These are phyloP conservation scores for Linnemannia schmuckeri DNA, from an alignment of 192 early-diverging fungal species.

Conservation along the genomic window DNA sequence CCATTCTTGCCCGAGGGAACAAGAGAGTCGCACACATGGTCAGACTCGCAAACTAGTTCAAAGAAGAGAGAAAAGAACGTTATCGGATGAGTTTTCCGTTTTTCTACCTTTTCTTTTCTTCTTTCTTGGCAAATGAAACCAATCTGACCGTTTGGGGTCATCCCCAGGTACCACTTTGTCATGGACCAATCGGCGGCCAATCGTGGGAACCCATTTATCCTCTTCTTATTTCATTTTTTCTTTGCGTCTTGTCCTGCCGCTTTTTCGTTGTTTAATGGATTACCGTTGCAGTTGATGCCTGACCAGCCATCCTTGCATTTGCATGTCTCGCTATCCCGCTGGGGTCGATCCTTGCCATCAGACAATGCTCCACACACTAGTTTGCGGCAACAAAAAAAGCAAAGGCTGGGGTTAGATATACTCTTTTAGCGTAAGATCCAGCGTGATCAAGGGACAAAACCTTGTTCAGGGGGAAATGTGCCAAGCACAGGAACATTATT, in stretches of 20 bases:
- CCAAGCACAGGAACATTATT: neutral
- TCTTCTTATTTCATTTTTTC: neutral
- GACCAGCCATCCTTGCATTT: conserved; percentile 90
- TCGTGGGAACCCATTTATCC: neutral
- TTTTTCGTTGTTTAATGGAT: neutral
- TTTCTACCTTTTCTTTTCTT: neutral
- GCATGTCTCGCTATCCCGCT: conserved; percentile 69
- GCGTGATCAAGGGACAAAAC: conserved; percentile 12
- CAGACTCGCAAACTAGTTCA: conserved; percentile 70
- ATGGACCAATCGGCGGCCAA: neutral
- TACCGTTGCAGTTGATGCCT: conserved; percentile 93
- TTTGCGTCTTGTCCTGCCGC: neutral
- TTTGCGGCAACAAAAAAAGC: neutral
- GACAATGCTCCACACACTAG: conserved; percentile 82
- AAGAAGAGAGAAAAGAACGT: neutral
- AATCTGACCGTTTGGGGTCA: neutral
- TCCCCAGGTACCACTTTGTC: neutral
- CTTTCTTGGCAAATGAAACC: neutral
- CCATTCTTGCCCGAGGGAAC: conserved; percentile 79
- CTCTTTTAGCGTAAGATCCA: neutral
- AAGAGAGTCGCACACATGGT: conserved; percentile 75
- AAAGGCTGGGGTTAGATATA: neutral
- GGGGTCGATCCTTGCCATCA: conserved; percentile 71
- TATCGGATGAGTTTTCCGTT: neutral
- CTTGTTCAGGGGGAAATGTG: neutral